A percentile compares a stretch with the other conserved stretches of the same genome.
Evolutionary conservation across 2,329 filamentous ascomycete species (phyloP).

Genomic region (Neospermospora avenae): DNA sequence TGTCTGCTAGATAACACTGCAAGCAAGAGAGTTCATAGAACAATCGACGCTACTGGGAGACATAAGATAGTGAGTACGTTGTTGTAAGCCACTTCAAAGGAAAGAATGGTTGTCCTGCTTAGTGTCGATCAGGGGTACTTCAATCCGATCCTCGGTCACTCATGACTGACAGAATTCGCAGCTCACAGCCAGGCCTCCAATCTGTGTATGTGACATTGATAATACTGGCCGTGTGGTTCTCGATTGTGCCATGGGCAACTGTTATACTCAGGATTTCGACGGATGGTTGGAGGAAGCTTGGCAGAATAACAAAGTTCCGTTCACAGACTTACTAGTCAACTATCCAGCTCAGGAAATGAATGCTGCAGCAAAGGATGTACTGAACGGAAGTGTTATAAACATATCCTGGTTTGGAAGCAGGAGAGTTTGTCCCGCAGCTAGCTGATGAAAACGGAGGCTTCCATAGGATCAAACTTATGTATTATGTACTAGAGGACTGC

Average conservation of each 20-base stretch:
- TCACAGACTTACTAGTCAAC: constrained; percentile 22
- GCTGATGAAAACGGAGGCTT: not conserved
- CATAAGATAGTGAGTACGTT: constrained; percentile 15
- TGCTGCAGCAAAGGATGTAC: constrained; percentile 17
- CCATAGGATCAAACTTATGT: no score
- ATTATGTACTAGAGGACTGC: no score
- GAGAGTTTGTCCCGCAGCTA: not conserved
- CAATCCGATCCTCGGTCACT: not conserved
- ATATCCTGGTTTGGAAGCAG: constrained; percentile 18
- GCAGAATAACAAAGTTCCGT: constrained; percentile 22
- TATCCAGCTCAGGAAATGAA: constrained; percentile 23
- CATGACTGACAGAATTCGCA: constrained; percentile 1
- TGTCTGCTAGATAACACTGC: constrained; percentile 14
- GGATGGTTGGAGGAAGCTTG: constrained; percentile 20
- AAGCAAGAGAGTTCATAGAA: constrained; percentile 17
- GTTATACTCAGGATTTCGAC: constrained; percentile 26
- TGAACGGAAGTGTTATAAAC: constrained; percentile 24
- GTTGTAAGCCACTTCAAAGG: constrained; percentile 20
- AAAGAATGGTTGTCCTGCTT: constrained; percentile 22
- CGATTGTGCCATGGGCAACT: constrained; percentile 24
- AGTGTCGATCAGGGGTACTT: constrained; percentile 16
- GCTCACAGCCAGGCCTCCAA: constrained; percentile 17
- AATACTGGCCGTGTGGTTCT: constrained; percentile 21
- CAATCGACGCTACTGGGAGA: constrained; percentile 23
- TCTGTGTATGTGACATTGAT: constrained; percentile 21